A percentile compares a stretch with the other conserved stretches of the same genome.
phyloP scores from a whole-genome alignment of 139 green algal genomes.

The Edaphochlamys debaryana region DNA sequence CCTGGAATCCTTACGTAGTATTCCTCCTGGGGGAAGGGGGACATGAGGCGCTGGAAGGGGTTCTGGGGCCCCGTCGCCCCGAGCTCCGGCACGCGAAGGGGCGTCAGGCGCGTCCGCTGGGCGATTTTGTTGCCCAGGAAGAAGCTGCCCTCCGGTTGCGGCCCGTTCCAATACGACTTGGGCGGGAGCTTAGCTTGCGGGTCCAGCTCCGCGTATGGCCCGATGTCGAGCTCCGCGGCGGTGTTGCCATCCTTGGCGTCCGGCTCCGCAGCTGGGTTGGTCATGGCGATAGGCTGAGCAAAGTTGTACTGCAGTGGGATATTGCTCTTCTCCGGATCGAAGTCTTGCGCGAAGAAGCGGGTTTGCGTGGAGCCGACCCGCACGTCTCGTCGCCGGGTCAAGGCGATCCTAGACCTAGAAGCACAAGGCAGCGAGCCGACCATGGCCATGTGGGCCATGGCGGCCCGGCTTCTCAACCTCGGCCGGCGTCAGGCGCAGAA shows the following conservation, averaged over 20 bases:
- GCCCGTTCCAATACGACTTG: slow-evolving; percentile 4
- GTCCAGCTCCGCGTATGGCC: slow-evolving; percentile 27
- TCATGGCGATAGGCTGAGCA: too few species aligned
- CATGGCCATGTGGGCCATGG: too few species aligned
- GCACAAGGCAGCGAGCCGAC: too few species aligned
- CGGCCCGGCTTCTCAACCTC: too few species aligned
- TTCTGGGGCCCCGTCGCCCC: background rate
- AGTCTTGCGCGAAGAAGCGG: background rate
- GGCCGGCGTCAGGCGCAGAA: too few species aligned
- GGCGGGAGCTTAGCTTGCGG: background rate
- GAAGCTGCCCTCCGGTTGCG: slow-evolving; percentile 15
- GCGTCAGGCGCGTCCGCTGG: slow-evolving; percentile 44
- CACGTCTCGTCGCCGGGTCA: background rate
- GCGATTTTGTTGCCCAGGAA: slow-evolving; percentile 15
- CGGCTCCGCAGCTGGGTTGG: too few species aligned
- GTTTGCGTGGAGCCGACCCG: background rate
- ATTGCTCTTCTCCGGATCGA: too few species aligned
- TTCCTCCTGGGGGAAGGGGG: slow-evolving; percentile 34
- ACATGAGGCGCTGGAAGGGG: slow-evolving; percentile 13
- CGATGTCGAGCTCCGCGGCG: background rate
- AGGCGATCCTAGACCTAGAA: too few species aligned
- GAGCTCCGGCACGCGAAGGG: slow-evolving; percentile 27
- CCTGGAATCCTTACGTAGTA: slow-evolving; percentile 45
- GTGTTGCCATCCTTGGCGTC: too few species aligned
- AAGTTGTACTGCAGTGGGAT: too few species aligned